These are phyloP conservation scores for Musa beccarii DNA, from an alignment of 176 grass and related monocot genomes.

Conservation along the genomic window DNA sequence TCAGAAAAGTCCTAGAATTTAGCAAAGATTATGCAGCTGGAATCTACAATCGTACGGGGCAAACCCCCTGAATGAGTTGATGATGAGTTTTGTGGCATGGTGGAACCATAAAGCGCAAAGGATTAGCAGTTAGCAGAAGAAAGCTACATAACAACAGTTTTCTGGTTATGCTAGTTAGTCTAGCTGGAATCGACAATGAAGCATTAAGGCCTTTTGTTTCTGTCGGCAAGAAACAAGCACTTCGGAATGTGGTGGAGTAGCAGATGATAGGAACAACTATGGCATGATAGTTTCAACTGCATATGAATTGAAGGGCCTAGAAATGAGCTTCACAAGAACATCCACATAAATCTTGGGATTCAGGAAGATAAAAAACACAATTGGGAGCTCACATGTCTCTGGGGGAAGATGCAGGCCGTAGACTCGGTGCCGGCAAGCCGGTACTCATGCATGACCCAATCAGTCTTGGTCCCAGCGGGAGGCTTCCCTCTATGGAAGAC, in stretches of 20 bases:
- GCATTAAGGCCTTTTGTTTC: too few relatives aligned
- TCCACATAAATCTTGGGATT: background rate
- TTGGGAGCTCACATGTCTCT: background rate
- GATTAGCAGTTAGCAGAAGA: too few relatives aligned
- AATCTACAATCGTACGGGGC: background rate
- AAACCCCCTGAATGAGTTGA: too few relatives aligned
- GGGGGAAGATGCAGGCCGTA: background rate
- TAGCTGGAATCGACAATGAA: too few relatives aligned
- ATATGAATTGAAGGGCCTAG: background rate
- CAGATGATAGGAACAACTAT: background rate
- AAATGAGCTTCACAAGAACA: background rate
- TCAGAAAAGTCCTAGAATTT: background rate
- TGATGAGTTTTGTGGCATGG: too few relatives aligned
- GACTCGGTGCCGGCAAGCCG: background rate
- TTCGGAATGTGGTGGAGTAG: background rate
- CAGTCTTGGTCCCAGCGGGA: background rate
- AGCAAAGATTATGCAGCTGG: background rate
- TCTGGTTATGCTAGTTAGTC: too few relatives aligned
- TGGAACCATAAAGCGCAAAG: too few relatives aligned
- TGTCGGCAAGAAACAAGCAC: too few relatives aligned
- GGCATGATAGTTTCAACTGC: background rate
- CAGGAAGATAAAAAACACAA: background rate
- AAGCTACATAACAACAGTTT: too few relatives aligned
- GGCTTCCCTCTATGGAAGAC: constrained; percentile 14
- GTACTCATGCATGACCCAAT: constrained; percentile 20